Conservation (phyloP, 805 yeast genomes). For the Lipomyces sp. region DNA sequence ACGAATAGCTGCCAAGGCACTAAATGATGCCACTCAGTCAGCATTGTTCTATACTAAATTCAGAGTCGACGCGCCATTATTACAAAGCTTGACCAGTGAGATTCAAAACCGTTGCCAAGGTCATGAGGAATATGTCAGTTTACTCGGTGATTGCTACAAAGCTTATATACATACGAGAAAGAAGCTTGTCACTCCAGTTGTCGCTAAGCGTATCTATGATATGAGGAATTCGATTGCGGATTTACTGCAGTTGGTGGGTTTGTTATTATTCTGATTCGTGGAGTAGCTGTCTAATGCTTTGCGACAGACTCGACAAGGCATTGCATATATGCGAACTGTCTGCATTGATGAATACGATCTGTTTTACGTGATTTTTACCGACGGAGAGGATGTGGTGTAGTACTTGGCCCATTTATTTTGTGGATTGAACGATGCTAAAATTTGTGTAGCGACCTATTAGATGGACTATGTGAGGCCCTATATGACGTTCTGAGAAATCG, state of each 20-base stretch:
- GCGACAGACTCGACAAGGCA: constrained; percentile 57
- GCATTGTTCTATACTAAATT: constrained; percentile 73
- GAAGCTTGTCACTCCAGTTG: constrained; percentile 53
- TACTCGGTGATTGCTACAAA: constrained; percentile 66
- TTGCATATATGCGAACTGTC: constrained; percentile 63
- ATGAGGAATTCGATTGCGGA: constrained; percentile 44
- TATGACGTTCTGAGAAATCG: constrained; percentile 70
- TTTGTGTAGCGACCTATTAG: constrained; percentile 55
- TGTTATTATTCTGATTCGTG: not conserved
- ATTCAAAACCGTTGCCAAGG: constrained; percentile 49
- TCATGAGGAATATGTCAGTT: constrained; percentile 64
- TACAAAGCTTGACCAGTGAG: constrained; percentile 48
- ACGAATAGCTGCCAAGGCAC: constrained; percentile 40
- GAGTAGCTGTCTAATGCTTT: not conserved
- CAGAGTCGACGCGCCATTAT: constrained; percentile 50
- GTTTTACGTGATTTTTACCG: constrained; percentile 60
- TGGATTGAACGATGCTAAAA: constrained; percentile 6
- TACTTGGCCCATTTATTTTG: constrained; percentile 4
- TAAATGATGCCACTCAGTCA: constrained; percentile 55
- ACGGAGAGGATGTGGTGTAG: constrained; percentile 49
- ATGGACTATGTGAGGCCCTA: constrained; percentile 71
- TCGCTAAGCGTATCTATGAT: constrained; percentile 49
- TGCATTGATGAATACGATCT: constrained; percentile 65
- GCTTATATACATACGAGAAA: constrained; percentile 66
- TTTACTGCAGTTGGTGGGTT: constrained; percentile 54